Base-by-base conservation (phyloP, 306 rosid genomes). In the Cyamopsis tetragonoloba region DNA sequence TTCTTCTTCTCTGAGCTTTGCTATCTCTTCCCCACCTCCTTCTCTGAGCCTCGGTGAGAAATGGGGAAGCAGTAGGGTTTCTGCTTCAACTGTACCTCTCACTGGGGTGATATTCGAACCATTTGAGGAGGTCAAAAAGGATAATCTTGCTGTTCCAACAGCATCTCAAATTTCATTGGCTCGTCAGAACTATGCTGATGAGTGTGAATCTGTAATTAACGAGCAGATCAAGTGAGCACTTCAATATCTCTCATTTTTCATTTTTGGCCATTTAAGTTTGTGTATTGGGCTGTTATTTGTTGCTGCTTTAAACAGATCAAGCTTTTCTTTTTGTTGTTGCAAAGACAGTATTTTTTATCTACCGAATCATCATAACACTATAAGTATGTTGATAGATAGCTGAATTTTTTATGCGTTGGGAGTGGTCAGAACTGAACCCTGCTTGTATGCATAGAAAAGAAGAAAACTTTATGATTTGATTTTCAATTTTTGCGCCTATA, bases 151-250 rank as follows among this genome's bases (percentile, higher is more conserved):
- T 65, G 57, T 80, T 60, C 88, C 88, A 0, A 12, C 58, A 3
- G 66, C 75, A 11, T 79, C 77, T 24, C 77, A 56, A 2, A 85
- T 77, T 67, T 84, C 88, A 12, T 2, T 80, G 61, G 85, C 85
- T 42, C 77, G 81, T 11, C 85, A 84, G 48, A 15, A 27, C 13
- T 84, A 66, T 31, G 46, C 9, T 12, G 66, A 56, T 59, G 75
- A 74, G 32, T 80, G 77, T 62, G 85, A 84, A 74, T 53, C 79
- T 35, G 85, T 59, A 0, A 77, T 77, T 61, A 84, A 84, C 19
- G 79, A 80, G 43, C 88, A 84, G 76, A 84, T 84, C 1, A 84
- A 84, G 85, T 84, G 17, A 64, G 72, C 76, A 5, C 2, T 51
- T 65, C 3, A 56, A 2, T 62, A 0, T 20, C 17, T 27, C n/a